Evolutionary conservation across 257 asterid genomes (phyloP).

Genomic region (Coffea eugenioides): DNA sequence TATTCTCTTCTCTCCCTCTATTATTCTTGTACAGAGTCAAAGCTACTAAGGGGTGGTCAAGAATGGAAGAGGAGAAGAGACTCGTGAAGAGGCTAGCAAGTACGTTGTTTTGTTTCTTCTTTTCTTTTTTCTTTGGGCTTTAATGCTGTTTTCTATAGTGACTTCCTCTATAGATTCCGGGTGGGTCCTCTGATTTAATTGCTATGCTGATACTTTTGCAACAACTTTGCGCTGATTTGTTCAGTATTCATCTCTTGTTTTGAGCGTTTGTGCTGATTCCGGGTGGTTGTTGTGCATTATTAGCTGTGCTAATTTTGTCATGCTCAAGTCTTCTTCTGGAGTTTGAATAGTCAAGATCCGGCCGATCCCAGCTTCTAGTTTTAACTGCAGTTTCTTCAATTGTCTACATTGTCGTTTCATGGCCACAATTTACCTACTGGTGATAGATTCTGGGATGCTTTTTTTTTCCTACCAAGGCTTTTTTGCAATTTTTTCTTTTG

Average conservation of each 20-base stretch:
- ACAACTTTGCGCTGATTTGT: constrained; percentile 1
- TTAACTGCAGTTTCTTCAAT: constrained; percentile 18
- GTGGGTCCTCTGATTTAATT: no score
- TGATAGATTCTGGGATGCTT: constrained; percentile 30
- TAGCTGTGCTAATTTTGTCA: constrained; percentile 1
- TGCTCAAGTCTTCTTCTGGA: constrained; percentile 4
- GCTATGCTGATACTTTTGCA: neutral
- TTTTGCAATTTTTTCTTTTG: constrained; percentile 13
- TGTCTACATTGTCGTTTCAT: constrained; percentile 36
- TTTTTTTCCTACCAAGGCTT: neutral
- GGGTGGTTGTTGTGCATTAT: constrained; percentile 3
- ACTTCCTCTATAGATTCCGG: no score
- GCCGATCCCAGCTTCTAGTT: constrained; percentile 28
- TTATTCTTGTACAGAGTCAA: constrained; percentile 17
- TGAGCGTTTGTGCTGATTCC: neutral
- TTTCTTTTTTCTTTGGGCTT: no score
- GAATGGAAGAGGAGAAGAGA: no score
- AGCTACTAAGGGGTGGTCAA: no score
- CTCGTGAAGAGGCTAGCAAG: no score
- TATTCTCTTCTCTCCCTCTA: constrained; percentile 30
- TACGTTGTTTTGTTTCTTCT: no score
- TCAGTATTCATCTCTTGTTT: neutral
- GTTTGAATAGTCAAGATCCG: constrained; percentile 28
- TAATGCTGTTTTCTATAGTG: no score
- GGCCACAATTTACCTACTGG: neutral